phyloP scores from a whole-genome alignment of 768 basidiomycete species.

The Auriscalpium microsporum region DNA sequence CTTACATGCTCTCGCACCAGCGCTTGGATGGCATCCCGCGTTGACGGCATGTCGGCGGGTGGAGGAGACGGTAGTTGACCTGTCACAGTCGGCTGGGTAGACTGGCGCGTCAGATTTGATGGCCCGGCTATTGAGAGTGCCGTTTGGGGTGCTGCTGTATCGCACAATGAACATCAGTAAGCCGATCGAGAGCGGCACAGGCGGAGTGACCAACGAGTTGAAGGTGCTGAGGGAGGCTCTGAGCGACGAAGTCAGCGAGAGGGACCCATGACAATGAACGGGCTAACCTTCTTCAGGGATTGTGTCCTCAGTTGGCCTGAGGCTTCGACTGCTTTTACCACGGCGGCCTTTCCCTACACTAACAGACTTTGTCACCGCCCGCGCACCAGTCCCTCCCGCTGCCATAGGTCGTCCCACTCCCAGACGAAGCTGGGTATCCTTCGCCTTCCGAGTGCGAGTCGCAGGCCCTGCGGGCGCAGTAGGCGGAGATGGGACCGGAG shows the following conservation, averaged over 20 bases:
- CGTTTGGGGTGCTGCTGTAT: not conserved
- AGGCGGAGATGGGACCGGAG: constrained; percentile 18
- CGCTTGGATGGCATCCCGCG: not conserved
- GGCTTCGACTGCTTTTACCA: constrained; percentile 40
- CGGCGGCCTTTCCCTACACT: constrained; percentile 42
- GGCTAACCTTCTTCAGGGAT: constrained; percentile 37
- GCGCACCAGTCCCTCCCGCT: constrained; percentile 60
- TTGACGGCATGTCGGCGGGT: not conserved
- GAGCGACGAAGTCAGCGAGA: not conserved
- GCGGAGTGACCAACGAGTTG: not conserved
- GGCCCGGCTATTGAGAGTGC: not conserved
- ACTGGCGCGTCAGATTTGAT: not conserved
- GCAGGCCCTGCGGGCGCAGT: constrained; percentile 21
- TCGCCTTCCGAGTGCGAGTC: constrained; percentile 58
- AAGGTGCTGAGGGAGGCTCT: not conserved
- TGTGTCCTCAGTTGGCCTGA: constrained; percentile 44
- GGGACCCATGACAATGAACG: not conserved
- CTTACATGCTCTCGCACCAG: constrained; percentile 10
- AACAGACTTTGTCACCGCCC: constrained; percentile 52
- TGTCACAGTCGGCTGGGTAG: not conserved
- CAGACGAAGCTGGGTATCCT: constrained; percentile 58
- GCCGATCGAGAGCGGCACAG: not conserved
- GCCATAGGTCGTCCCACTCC: constrained; percentile 64
- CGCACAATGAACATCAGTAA: not conserved
- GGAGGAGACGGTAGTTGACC: not conserved